Base-by-base conservation (phyloP, 768 basidiomycete genomes). In the Trametes cubensis region DNA sequence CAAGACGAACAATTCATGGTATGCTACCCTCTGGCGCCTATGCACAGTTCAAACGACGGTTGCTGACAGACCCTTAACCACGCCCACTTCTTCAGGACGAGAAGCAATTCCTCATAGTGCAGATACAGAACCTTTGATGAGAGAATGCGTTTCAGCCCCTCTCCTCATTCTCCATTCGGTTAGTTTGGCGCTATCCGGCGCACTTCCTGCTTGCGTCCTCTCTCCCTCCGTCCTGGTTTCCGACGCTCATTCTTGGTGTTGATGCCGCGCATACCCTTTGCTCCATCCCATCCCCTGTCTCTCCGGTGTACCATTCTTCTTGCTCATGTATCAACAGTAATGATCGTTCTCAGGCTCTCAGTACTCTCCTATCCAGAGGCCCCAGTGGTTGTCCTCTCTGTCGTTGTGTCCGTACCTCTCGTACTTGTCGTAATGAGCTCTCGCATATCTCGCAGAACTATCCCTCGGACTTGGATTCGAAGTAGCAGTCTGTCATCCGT, bases 1-100 rank as follows among this genome's bases (percentile, higher is more conserved):
- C 39, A 68, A 92, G 94, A 98, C 75, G 96, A 97, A 72, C 95
- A 98, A 79, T 98, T 96, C 76, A 94, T 86, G 68, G 94, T 86
- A 67, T 67, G 83, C 74, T 15, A 6, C 45, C 23, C 53, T n/a
- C n/a, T n/a, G n/a, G 26, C 0, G 39, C 28, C 61, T 50, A 34
- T 38, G 6, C 14, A n/a, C 62, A 50, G 45, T 50, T 25, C 1
- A 7, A 23, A 41, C 47, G 53, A 47, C 20, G n/a, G n/a, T 18
- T n/a, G 34, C 63, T 41, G 55, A 59, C 40, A 50, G 39, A 46
- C 23, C 18, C 28, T 49, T 26, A 20, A n/a, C 47, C 41, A 6
- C 28, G 39, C 34, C 64, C 20, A 15, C 58, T 44, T 52, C 47
- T 44, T 17, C 66, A 87, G 86, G 87, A 98, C 74, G 95, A 98